phyloP scores from a whole-genome alignment of 352 stramenopile species.

The Phytophthora crassamura region DNA sequence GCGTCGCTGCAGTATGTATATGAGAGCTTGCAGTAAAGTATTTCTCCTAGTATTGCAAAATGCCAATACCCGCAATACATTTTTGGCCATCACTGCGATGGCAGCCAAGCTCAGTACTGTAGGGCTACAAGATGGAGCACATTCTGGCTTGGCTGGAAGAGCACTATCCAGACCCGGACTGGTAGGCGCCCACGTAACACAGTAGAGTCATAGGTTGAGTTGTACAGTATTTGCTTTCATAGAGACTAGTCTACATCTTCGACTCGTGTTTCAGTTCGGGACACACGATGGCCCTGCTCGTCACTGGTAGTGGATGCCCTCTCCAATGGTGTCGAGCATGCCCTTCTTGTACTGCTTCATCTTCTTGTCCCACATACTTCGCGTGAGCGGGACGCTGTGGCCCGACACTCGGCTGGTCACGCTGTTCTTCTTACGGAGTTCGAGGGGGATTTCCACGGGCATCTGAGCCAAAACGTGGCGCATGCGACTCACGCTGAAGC shows the following conservation, averaged over 20 bases:
- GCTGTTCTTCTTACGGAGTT: constrained; percentile 44
- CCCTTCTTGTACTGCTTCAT: constrained; percentile 48
- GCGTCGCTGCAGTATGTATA: no score
- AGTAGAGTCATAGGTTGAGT: not conserved
- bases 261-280: not conserved
- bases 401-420: constrained; percentile 51
- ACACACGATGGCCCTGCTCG: not conserved
- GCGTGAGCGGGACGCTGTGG: constrained; percentile 65
- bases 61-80: no score
- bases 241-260: constrained; percentile 20
- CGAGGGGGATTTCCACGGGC: constrained; percentile 56
- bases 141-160: no score
- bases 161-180: no score
- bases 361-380: constrained; percentile 69
- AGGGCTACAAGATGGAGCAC: no score
- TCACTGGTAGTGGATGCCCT: constrained; percentile 48
- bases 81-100: no score
- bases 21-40: no score
- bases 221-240: not conserved
- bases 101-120: no score
- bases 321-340: constrained; percentile 54
- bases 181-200: not conserved
- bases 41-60: no score
- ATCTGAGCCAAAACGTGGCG: constrained; percentile 48
- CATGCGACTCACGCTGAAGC: constrained; percentile 77